phyloP scores from a whole-genome alignment of 2,329 filamentous ascomycete species.

The Harringtonia lauricola region DNA sequence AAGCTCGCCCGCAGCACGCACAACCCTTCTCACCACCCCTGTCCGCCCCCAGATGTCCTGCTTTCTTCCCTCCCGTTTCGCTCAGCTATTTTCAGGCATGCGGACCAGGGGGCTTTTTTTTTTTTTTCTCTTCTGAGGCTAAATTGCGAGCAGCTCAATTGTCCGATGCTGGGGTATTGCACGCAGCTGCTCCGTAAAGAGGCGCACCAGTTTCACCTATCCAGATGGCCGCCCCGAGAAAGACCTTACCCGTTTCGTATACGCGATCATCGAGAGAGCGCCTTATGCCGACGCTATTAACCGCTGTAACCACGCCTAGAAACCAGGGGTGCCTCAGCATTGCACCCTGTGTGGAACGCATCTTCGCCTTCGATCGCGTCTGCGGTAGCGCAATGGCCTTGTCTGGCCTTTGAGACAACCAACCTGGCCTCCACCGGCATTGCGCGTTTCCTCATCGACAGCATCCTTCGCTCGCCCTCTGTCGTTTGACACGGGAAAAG shows the following conservation, averaged over 20 bases:
- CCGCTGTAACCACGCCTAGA: not conserved
- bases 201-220: conserved; percentile 21
- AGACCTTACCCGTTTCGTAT: conserved; percentile 19
- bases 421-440: too few relatives aligned
- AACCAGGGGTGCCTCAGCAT: conserved; percentile 3
- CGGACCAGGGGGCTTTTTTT: too few relatives aligned
- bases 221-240: conserved; percentile 12
- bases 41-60: too few relatives aligned
- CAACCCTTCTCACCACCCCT: too few relatives aligned
- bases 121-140: too few relatives aligned
- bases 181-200: conserved; percentile 1
- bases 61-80: too few relatives aligned
- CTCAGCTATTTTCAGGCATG: too few relatives aligned
- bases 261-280: conserved; percentile 14
- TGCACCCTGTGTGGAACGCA: not conserved
- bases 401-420: not conserved
- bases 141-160: too few relatives aligned
- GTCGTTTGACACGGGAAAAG: too few relatives aligned
- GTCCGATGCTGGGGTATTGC: too few relatives aligned
- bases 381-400: not conserved
- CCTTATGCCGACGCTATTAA: conserved; percentile 7
- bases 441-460: not conserved
- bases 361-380: not conserved
- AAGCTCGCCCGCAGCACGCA: too few relatives aligned
- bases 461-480: not conserved